Base-by-base conservation (phyloP, 208 protist genomes). In the Wallacemonas sp. region DNA sequence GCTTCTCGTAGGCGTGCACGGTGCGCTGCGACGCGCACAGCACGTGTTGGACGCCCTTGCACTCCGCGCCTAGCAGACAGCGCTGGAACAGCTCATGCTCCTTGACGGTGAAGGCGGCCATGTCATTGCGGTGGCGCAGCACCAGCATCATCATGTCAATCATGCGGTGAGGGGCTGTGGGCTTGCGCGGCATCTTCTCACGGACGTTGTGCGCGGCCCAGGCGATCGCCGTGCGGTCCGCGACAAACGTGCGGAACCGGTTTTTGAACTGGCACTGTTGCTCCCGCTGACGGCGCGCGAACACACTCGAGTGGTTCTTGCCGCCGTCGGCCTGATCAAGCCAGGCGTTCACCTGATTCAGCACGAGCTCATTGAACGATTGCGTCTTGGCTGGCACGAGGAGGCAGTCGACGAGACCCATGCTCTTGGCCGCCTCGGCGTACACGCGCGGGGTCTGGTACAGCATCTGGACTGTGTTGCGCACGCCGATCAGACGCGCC, bases 21-120 rank as follows among this genome's bases (percentile, higher is more conserved):
- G 56, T 65, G 41, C 33, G 77, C 57, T 58, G 69, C 34, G 88
- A 75, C 12, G 88, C 81, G 6, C 80, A 70, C 68, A 96, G 75
- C 2, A 93, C 68, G 62, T 97, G 85, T 65, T 92, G 84, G 61
- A 90, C 68, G 0, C 79, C 91, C 33, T 82, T 48, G 4, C 81
- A 61, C 52, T 90, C 80, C 1, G 72, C 44, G 43, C 65, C 71
- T 8, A 61, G 32, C 0, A 90, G 44, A 30, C 76, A 78, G 3
- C 61, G 29, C 24, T 73, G 19, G 55, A 96, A 93, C 3, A 91
- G 39, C 29, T 65, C 21, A 36, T 39, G 55, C 67, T 96, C 93
- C 27, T 47, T 52, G 26, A 52, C 65, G 3, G 54, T 30, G 61
- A 79, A 83, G 2, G 46, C 61, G 30, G 60, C 43, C 17, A 65